Evolutionary conservation across 2,329 filamentous ascomycete species (phyloP).

Genomic region (Ophiostoma tasmaniense): DNA sequence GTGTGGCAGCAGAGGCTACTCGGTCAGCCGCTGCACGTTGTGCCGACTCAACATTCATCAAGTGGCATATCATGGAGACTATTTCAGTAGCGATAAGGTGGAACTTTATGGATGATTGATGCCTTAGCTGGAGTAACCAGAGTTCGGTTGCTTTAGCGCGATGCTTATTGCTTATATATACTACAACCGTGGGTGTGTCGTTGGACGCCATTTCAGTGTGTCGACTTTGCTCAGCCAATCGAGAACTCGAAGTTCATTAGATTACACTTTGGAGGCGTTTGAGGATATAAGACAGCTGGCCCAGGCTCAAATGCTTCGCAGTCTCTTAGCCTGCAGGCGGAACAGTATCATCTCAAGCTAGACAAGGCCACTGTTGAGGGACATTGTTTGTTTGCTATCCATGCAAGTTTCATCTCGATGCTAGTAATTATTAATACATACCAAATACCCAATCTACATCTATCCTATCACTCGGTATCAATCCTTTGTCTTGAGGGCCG

Average conservation of each 20-base stretch:
- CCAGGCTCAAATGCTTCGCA: too few species aligned
- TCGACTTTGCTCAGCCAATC: too few species aligned
- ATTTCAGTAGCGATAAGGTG: neutral
- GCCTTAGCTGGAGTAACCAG: neutral
- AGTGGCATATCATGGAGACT: neutral
- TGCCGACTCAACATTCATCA: neutral
- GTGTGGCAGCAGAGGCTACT: neutral
- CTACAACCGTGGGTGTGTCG: too few species aligned
- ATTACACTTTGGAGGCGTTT: neutral
- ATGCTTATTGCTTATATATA: too few species aligned
- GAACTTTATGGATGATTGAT: neutral
- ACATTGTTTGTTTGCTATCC: too few species aligned
- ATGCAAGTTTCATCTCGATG: neutral
- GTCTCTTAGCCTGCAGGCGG: too few species aligned
- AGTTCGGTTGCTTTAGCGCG: too few species aligned
- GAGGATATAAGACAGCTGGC: neutral
- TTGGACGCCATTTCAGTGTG: too few species aligned
- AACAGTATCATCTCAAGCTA: too few species aligned
- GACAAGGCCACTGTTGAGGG: too few species aligned
- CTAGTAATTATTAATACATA: neutral
- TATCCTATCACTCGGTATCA: neutral
- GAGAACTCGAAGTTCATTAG: neutral
- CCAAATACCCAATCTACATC: neutral
- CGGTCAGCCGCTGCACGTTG: neutral
- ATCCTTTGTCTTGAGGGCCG: neutral